A percentile compares a stretch with the other conserved stretches of the same genome.
Conservation (phyloP, 208 protist genomes). For the Acanthamoeba quina region DNA sequence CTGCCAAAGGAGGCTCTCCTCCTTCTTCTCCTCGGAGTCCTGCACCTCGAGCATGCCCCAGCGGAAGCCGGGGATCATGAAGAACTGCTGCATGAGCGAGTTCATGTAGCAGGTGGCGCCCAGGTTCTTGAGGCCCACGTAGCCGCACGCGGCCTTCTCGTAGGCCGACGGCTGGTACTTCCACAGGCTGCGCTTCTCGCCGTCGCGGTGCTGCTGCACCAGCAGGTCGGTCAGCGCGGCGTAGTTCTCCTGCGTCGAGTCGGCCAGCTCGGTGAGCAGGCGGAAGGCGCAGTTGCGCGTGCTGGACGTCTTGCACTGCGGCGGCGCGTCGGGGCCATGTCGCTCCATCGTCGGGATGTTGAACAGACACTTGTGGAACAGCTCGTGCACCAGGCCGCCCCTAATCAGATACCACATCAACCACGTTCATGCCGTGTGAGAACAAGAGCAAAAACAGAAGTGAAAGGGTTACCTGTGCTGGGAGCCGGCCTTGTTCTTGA, state of each 20-base stretch:
- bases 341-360: slow-evolving; percentile 83
- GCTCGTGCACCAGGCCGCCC: slow-evolving; percentile 48
- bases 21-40: slow-evolving; percentile 1
- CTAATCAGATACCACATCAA: neutral
- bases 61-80: slow-evolving; percentile 78
- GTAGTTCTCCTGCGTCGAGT: neutral
- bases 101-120: slow-evolving; percentile 93
- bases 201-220: slow-evolving; percentile 14
- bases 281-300: slow-evolving; percentile 82
- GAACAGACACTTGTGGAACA: slow-evolving; percentile 87
- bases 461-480: neutral
- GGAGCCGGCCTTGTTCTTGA: slow-evolving; percentile 26
- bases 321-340: slow-evolving; percentile 82
- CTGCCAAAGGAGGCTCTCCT: slow-evolving; percentile 77
- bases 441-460: too few species aligned
- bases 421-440: too few species aligned
- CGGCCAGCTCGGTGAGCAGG: slow-evolving; percentile 83
- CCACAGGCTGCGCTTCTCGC: slow-evolving; percentile 40
- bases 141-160: slow-evolving; percentile 77
- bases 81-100: slow-evolving; percentile 90
- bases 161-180: neutral
- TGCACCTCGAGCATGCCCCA: slow-evolving; percentile 67
- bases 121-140: slow-evolving; percentile 88
- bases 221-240: slow-evolving; percentile 27
- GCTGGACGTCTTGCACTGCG: slow-evolving; percentile 87